Percentiles rank a stretch among this genome's conserved stretches.
Evolutionary conservation across 805 yeast species (phyloP).

Genomic region (Pichia deserticola): DNA sequence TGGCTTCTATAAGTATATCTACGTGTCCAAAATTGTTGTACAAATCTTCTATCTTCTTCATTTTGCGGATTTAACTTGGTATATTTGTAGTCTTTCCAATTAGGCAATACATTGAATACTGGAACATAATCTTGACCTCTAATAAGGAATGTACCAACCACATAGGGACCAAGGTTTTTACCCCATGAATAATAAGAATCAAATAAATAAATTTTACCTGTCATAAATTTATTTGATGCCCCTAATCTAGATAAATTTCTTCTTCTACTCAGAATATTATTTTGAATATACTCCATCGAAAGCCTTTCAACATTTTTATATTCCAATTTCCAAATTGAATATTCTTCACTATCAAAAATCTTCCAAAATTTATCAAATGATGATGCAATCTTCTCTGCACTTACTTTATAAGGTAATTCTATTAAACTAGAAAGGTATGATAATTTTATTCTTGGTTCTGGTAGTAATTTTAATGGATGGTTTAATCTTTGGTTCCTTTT

Average conservation of each 20-base stretch:
- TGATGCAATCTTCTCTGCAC: too few relatives aligned
- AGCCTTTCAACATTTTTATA: too few relatives aligned
- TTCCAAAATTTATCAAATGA: too few relatives aligned
- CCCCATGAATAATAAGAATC: too few relatives aligned
- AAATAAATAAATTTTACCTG: conserved; percentile 47
- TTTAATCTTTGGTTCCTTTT: conserved; percentile 35
- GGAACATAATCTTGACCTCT: conserved; percentile 90
- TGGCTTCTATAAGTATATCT: too few relatives aligned
- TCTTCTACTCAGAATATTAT: too few relatives aligned
- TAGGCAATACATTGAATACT: conserved; percentile 98
- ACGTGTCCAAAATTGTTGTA: conserved; percentile 20
- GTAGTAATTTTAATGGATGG: conserved; percentile 85
- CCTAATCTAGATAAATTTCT: too few relatives aligned
- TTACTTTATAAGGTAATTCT: conserved; percentile 73
- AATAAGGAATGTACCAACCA: conserved; percentile 86
- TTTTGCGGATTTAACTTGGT: conserved; percentile 73
- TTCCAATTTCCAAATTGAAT: too few relatives aligned
- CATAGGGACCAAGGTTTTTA: conserved; percentile 85
- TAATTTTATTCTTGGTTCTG: conserved; percentile 40
- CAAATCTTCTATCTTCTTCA: conserved; percentile 68
- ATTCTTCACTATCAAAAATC: too few relatives aligned
- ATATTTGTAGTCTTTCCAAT: conserved; percentile 92
- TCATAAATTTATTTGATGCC: conserved; percentile 88
- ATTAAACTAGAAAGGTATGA: conserved; percentile 68
- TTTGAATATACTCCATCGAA: too few relatives aligned